Base-by-base conservation (phyloP, 805 yeast genomes). In the Wickerhamomyces chaumierensis region DNA sequence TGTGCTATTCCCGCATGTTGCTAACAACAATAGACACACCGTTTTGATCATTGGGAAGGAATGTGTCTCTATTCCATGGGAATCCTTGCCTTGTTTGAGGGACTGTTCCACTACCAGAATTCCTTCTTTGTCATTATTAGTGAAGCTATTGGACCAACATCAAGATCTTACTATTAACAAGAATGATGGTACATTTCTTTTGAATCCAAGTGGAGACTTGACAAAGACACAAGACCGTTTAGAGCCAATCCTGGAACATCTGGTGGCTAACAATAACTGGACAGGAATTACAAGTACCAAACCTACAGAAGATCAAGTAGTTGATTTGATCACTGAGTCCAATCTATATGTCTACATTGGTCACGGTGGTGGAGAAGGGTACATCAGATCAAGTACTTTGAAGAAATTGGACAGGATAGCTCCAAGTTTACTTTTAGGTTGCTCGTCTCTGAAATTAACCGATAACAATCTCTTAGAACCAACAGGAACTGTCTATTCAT, bases 311-410 rank as follows among this genome's bases (percentile, higher is more conserved):
- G 59, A 56, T 0, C 66, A 70, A 16, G 62, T 87, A 28, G 43
- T 67, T 1, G 37, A 57, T 0, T 65, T 66, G 15, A 52, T 88
- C 8, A 42, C 48, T 2, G 36, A 51, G 2, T 58, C 70, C 1
- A 66, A 72, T 31, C 46, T 83, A 8, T 81, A 81, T 47, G 63
- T 90, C 0, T 92, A 84, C 55, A 66, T 88, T 39, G 99, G 99
- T 0, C 99, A 92, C 59, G 96, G 97, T 0, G 92, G 96, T 4
- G 96, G 97, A n/a, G 90, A 85, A 44, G 87, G 82, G 44, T 86
- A 77, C 51, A 62, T 85, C 11, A 66, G 76, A 23, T 64, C 78
- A 1, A 66, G 75, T 4, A 58, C 71, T 1, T 58, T 87, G 33
- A 71, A 72, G 38, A 60, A 62, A 11, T 54, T 66, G 41, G 40